Percentiles rank a stretch among this genome's conserved stretches.
Conservation (phyloP, 1,284 basidiomycete genomes). For the Ustilago sp. region DNA sequence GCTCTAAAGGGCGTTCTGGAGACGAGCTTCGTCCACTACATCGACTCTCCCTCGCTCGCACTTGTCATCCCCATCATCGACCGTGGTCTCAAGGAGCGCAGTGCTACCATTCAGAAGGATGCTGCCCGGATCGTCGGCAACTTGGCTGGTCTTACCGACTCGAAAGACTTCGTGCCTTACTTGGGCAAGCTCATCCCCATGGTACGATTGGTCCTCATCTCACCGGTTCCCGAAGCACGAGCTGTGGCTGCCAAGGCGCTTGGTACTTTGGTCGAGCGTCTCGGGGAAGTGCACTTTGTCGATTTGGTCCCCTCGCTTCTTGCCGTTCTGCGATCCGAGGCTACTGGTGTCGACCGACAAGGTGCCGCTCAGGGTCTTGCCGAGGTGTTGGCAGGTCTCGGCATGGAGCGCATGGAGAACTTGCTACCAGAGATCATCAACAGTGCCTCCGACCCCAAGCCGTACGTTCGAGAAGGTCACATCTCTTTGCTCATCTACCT, state of each 20-base stretch:
- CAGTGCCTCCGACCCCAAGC: slow-evolving; percentile 87
- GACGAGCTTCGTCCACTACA: slow-evolving; percentile 97
- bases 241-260: slow-evolving; percentile 96
- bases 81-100: slow-evolving; percentile 88
- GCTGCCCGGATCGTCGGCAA: slow-evolving; percentile 98
- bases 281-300: slow-evolving; percentile 95
- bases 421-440: slow-evolving; percentile 93
- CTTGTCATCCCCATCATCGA: slow-evolving; percentile 96
- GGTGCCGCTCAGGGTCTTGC: slow-evolving; percentile 97
- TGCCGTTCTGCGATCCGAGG: slow-evolving; percentile 89
- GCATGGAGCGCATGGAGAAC: slow-evolving; percentile 95
- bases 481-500: slow-evolving; percentile 97
- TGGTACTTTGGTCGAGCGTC: slow-evolving; percentile 94
- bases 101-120: slow-evolving; percentile 93
- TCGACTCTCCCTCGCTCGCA: slow-evolving; percentile 97
- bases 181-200: slow-evolving; percentile 87
- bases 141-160: slow-evolving; percentile 87
- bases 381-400: slow-evolving; percentile 93
- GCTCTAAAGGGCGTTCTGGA: slow-evolving; percentile 87
- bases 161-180: slow-evolving; percentile 97
- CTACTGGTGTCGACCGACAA: slow-evolving; percentile 94
- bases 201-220: slow-evolving; percentile 88
- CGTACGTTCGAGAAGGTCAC: slow-evolving; percentile 96
- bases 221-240: slow-evolving; percentile 93
- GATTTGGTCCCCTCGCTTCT: slow-evolving; percentile 92